Evolutionary conservation across 2,329 filamentous ascomycete genomes (phyloP).

Genomic region (Microdochium paspali): DNA sequence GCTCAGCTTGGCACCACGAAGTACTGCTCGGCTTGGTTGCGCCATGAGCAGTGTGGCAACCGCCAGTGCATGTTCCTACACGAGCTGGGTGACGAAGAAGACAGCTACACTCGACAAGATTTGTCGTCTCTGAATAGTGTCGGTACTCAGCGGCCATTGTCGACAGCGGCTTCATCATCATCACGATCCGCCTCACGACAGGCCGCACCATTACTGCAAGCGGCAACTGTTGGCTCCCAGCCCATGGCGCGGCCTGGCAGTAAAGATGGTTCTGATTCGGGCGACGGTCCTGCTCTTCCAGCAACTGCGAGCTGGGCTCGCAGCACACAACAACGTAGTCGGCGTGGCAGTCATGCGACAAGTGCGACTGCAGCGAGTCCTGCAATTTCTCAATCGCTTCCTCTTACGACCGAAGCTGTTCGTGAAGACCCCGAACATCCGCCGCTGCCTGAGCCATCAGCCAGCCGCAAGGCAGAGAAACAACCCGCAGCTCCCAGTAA

Average conservation of each 20-base stretch:
- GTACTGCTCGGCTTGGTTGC: conserved; percentile 94
- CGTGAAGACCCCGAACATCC: conserved; percentile 29
- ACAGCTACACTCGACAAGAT: conserved; percentile 92
- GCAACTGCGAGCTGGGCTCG: conserved; percentile 90
- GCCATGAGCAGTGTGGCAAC: conserved; percentile 90
- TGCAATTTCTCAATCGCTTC: conserved; percentile 52
- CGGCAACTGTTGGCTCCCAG: conserved; percentile 33
- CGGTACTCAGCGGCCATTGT: conserved; percentile 63
- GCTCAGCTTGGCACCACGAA: conserved; percentile 85
- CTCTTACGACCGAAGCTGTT: conserved; percentile 39
- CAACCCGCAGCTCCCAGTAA: conserved; percentile 1
- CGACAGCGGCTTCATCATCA: conserved; percentile 35
- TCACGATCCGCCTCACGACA: conserved; percentile 44
- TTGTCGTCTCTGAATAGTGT: conserved; percentile 90
- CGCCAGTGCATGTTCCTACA: conserved; percentile 97
- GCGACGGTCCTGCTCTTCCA: conserved; percentile 84
- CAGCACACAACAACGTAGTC: conserved; percentile 55
- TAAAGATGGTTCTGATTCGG: conserved; percentile 63
- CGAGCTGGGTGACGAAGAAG: conserved; percentile 95
- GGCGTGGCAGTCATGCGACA: conserved; percentile 69
- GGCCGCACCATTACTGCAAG: conserved; percentile 25
- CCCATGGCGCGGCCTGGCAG: conserved; percentile 70
- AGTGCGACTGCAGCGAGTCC: conserved; percentile 78
- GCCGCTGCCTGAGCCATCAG: conserved; percentile 1
- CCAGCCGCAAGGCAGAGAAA: conserved; percentile 13